Conservation (phyloP, 805 yeast genomes). For the Saccharomycopsis vini region DNA sequence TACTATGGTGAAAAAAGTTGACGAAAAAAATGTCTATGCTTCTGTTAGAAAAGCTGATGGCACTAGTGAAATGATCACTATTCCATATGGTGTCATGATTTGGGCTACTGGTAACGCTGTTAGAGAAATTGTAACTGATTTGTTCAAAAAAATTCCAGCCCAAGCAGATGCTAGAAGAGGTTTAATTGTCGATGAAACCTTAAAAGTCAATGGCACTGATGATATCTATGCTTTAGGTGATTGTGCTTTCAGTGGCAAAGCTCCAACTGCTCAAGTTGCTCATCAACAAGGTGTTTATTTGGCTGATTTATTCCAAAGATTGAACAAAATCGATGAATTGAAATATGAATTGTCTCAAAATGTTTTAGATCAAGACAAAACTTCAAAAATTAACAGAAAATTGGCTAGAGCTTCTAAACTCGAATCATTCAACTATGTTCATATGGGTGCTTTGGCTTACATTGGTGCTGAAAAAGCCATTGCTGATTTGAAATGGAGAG, state of each 20-base stretch:
- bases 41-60: conserved; percentile 54
- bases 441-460: conserved; percentile 91
- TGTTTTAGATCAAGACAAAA: conserved; percentile 33
- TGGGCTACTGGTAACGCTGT: conserved; percentile 98
- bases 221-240: conserved; percentile 85
- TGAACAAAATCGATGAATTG: conserved; percentile 52
- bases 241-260: conserved; percentile 78
- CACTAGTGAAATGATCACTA: conserved; percentile 41
- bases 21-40: conserved; percentile 60
- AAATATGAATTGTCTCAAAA: conserved; percentile 33
- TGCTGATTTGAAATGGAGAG: conserved; percentile 78
- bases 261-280: conserved; percentile 98
- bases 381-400: conserved; percentile 34
- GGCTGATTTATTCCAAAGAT: conserved; percentile 59
- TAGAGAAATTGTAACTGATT: conserved; percentile 59
- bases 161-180: conserved; percentile 88
- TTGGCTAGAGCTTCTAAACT: conserved; percentile 28
- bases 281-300: conserved; percentile 85
- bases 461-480: conserved; percentile 90
- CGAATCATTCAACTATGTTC: conserved; percentile 68
- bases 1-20: conserved; percentile 84
- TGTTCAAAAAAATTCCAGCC: conserved; percentile 61
- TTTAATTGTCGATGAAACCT: conserved; percentile 70
- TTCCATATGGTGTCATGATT: conserved; percentile 87
- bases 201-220: conserved; percentile 77